These are phyloP conservation scores for Aspergillus candidus DNA, from an alignment of 2,329 filamentous ascomycete species.

Conservation along the genomic window DNA sequence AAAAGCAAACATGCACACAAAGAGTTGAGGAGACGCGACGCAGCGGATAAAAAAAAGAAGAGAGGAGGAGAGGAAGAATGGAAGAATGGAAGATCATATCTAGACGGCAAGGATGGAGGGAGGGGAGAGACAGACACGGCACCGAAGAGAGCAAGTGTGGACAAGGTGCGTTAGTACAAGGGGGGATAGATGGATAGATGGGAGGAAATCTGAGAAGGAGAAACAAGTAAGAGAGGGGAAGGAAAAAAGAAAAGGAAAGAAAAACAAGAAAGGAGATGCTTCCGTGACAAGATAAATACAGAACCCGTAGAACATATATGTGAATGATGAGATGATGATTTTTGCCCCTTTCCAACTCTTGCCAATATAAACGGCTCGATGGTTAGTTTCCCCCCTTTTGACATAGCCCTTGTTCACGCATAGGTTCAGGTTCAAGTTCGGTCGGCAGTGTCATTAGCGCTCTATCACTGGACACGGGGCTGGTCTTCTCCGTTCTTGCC, in stretches of 20 bases:
- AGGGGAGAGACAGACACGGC: too few relatives aligned
- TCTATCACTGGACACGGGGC: conserved; percentile 25
- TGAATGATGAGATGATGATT: background rate
- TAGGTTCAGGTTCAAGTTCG: background rate
- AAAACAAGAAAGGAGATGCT: conserved; percentile 19
- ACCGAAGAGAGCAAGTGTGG: too few relatives aligned
- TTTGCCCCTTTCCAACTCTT: too few relatives aligned
- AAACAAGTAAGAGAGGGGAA: conserved; percentile 2
- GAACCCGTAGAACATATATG: conserved; percentile 17
- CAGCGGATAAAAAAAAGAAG: too few relatives aligned
- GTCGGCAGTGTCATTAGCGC: conserved; percentile 3
- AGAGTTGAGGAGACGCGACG: too few relatives aligned
- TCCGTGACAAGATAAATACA: conserved; percentile 25
- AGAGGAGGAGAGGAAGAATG: background rate
- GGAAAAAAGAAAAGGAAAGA: conserved; percentile 6
- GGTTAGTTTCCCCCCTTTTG: conserved; percentile 1
- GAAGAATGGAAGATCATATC: background rate
- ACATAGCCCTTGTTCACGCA: too few relatives aligned
- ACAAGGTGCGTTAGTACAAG: too few relatives aligned
- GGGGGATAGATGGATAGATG: too few relatives aligned
- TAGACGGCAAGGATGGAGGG: conserved; percentile 2
- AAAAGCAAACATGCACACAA: background rate
- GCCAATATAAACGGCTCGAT: conserved; percentile 6
- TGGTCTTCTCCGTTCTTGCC: conserved; percentile 33
- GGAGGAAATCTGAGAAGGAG: background rate